Conservation (phyloP, 352 stramenopile genomes). For the Stramenopiles sp. region DNA sequence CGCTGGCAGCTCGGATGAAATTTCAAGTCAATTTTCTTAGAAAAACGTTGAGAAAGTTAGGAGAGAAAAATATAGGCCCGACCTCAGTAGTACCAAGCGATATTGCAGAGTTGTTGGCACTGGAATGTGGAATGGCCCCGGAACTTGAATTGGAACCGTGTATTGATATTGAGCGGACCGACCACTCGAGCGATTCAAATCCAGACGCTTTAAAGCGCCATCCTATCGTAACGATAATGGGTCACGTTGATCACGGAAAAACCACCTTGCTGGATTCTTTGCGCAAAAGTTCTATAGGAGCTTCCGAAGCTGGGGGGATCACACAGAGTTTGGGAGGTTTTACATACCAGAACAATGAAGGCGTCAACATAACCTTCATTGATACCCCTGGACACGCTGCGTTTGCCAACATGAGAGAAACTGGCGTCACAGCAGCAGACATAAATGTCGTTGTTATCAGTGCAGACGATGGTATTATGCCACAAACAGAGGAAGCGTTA, state of each 20-base stretch:
- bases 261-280: conserved; percentile 97
- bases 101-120: background rate
- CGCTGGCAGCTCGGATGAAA: background rate
- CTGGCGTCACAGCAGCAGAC: conserved; percentile 90
- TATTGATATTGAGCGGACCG: background rate
- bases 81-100: background rate
- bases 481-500: conserved; percentile 79
- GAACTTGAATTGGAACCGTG: background rate
- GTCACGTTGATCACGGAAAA: conserved; percentile 99
- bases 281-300: conserved; percentile 60
- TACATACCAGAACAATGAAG: conserved; percentile 30
- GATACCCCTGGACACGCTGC: conserved; percentile 97
- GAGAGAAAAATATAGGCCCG: background rate
- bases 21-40: background rate
- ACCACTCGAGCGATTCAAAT: background rate
- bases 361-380: conserved; percentile 68
- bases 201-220: conserved; percentile 27
- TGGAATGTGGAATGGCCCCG: background rate
- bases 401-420: conserved; percentile 94
- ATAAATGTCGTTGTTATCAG: conserved; percentile 87
- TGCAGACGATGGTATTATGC: conserved; percentile 88
- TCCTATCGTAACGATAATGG: conserved; percentile 97
- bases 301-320: conserved; percentile 86
- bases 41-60: background rate
- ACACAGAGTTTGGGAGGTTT: conserved; percentile 90